Percentiles rank a stretch among this genome's conserved stretches.
Conservation (phyloP, 1,139 yeast species). For the Arxiozyma heterogenica region DNA sequence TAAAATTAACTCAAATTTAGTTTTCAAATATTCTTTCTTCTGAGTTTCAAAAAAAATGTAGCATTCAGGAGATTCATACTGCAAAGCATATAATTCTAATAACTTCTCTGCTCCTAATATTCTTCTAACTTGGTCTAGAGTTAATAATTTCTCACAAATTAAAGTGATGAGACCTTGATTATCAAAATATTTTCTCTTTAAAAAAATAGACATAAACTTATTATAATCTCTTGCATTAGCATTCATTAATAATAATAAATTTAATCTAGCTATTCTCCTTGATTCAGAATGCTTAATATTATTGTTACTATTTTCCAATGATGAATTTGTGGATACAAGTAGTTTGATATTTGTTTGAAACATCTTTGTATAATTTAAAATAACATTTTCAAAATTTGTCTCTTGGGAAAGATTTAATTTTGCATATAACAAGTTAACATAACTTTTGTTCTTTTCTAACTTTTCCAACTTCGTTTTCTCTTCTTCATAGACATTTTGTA, state of each 20-base stretch:
- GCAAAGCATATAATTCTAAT: constrained; percentile 10
- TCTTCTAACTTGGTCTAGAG: constrained; percentile 23
- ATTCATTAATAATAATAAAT: constrained; percentile 19
- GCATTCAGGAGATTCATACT: constrained; percentile 3
- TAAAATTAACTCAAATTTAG: constrained; percentile 17
- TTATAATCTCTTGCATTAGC: constrained; percentile 22
- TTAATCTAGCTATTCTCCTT: constrained; percentile 14
- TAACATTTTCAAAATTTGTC: background rate
- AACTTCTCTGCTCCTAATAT: constrained; percentile 17
- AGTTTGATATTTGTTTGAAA: constrained; percentile 25
- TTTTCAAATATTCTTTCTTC: constrained; percentile 18
- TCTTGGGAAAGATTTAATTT: constrained; percentile 10
- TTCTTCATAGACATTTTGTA: constrained; percentile 24
- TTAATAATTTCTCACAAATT: constrained; percentile 23
- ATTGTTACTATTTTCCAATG: background rate
- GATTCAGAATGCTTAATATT: constrained; percentile 4
- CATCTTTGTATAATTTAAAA: constrained; percentile 23
- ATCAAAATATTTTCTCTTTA: constrained; percentile 25
- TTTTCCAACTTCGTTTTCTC: constrained; percentile 23
- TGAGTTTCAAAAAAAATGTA: constrained; percentile 17
- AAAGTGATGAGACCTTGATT: constrained; percentile 17
- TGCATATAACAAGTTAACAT: constrained; percentile 12
- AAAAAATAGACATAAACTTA: constrained; percentile 26
- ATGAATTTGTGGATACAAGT: constrained; percentile 9
- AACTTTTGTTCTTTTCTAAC: constrained; percentile 15